Evolutionary conservation across 768 basidiomycete genomes (phyloP), one percentile per base, ranked within the genome.

Genomic region (Zangia roseola): DNA sequence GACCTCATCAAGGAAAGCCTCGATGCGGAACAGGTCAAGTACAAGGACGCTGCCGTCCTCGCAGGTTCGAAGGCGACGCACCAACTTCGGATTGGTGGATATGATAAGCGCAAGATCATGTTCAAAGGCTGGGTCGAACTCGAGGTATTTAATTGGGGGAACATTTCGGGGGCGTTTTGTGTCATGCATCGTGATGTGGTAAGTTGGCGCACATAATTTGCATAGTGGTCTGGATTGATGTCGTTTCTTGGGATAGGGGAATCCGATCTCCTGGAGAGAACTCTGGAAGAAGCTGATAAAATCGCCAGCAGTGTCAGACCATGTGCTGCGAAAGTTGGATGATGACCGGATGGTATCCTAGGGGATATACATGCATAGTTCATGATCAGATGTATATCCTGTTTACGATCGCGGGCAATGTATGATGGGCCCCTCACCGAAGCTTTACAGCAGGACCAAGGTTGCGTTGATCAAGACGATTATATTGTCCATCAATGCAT

Each of bases 61-160:
- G 45, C 55, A 9, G 59, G 57, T 0, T 45, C 53, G 21, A 49
- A 42, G 23, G 56, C 42, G 10, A 50, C 51, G 7, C 61, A 74
- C 36, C 68, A 71, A 26, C 63, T 86, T 41, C 74, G 84, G 5
- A 76, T 91, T n/a, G 88, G 86, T 1, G 84, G 85, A 0, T 77
- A 71, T 43, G 90, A 93, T 63, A 69, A 67, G 36, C 72, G 91
- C 43, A 83, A 78, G 57, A 72, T 82, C 47, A 58, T 71, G 54
- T 86, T 80, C 69, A 89, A 85, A 57, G 91, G 90, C 4, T 87
- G 83, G 82, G 76, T 90, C 5, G 78, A 82, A 42, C 70, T 91
- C 6, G 88, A 93, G 63, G 58, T 66, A 20, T 91, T 86, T 57
- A 69, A 50, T 13, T 74, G 77, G 58, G 61, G 66, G 7, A 79